Conservation (phyloP, 1,284 basidiomycete species). For the Ustilago vetiveriae region DNA sequence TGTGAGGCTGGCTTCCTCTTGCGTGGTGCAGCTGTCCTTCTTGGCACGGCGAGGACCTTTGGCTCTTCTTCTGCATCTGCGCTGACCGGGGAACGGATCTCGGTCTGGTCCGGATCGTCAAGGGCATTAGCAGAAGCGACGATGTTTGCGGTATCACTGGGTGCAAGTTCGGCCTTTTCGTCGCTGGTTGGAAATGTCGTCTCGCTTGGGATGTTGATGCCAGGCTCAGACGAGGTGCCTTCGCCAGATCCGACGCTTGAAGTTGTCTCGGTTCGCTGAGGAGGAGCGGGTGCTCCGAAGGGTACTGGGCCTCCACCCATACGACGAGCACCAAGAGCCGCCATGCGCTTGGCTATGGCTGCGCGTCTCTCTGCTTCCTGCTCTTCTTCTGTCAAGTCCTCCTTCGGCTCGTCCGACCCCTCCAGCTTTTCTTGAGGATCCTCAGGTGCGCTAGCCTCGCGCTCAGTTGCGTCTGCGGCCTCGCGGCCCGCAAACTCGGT, state of each 20-base stretch:
- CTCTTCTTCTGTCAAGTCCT: slow-evolving; percentile 42
- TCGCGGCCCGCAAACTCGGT: slow-evolving; percentile 1
- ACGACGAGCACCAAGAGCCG: slow-evolving; percentile 59
- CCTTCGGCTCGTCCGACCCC: slow-evolving; percentile 23
- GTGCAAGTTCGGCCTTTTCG: slow-evolving; percentile 4
- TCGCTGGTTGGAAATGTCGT: background rate
- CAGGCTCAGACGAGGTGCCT: slow-evolving; percentile 41
- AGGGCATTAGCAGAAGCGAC: background rate
- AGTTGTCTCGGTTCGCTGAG: slow-evolving; percentile 19
- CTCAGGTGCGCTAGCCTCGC: slow-evolving; percentile 5
- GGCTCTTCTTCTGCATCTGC: slow-evolving; percentile 23
- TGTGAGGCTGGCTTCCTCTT: slow-evolving; percentile 40
- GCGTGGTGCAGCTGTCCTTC: slow-evolving; percentile 55
- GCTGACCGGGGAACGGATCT: slow-evolving; percentile 9
- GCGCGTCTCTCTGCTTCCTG: slow-evolving; percentile 58
- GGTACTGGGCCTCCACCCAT: slow-evolving; percentile 51
- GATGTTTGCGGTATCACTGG: background rate
- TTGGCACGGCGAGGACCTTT: slow-evolving; percentile 54
- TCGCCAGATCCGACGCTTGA: slow-evolving; percentile 22
- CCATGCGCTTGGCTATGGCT: slow-evolving; percentile 62
- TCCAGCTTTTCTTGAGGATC: slow-evolving; percentile 6
- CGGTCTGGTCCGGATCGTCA: background rate
- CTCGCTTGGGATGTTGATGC: slow-evolving; percentile 26
- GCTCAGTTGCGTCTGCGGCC: background rate
- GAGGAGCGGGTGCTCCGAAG: slow-evolving; percentile 37